Conservation (phyloP, 805 yeast species). For the Candida xyloterini region DNA sequence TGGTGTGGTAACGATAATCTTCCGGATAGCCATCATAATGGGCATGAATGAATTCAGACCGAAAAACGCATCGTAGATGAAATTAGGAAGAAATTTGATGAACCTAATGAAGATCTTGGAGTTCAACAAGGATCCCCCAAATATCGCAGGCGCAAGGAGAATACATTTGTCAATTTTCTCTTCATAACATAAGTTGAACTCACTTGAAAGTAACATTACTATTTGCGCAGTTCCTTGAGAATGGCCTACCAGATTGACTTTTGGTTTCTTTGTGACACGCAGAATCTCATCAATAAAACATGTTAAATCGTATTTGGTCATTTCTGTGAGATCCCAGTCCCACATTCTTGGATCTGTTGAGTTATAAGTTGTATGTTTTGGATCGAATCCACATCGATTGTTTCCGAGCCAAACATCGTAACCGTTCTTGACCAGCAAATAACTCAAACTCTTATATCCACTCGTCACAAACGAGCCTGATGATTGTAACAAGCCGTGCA, state of each 20-base stretch:
- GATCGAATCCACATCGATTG: constrained; percentile 81
- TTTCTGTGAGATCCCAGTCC: constrained; percentile 90
- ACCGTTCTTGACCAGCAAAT: constrained; percentile 46
- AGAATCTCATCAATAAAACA: constrained; percentile 64
- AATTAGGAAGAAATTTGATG: constrained; percentile 50
- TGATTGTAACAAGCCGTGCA: constrained; percentile 88
- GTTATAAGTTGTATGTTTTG: constrained; percentile 54
- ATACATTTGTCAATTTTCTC: constrained; percentile 63
- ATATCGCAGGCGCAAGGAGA: constrained; percentile 88
- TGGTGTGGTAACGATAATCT: constrained; percentile 44
- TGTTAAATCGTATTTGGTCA: constrained; percentile 78
- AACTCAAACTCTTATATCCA: constrained; percentile 79
- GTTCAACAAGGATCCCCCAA: constrained; percentile 74
- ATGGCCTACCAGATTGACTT: constrained; percentile 71
- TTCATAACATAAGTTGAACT: constrained; percentile 34
- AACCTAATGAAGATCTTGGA: constrained; percentile 59
- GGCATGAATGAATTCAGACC: constrained; percentile 82
- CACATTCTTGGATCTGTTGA: constrained; percentile 58
- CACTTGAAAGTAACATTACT: constrained; percentile 61
- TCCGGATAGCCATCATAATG: constrained; percentile 60
- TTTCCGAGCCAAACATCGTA: constrained; percentile 92
- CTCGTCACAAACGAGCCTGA: constrained; percentile 81
- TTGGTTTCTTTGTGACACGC: constrained; percentile 32
- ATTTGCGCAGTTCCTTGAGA: constrained; percentile 94
- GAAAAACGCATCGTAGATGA: constrained; percentile 50